phyloP scores from a whole-genome alignment of 129 eudicot genomes.

The Pseudognaphalium luteoalbum region DNA sequence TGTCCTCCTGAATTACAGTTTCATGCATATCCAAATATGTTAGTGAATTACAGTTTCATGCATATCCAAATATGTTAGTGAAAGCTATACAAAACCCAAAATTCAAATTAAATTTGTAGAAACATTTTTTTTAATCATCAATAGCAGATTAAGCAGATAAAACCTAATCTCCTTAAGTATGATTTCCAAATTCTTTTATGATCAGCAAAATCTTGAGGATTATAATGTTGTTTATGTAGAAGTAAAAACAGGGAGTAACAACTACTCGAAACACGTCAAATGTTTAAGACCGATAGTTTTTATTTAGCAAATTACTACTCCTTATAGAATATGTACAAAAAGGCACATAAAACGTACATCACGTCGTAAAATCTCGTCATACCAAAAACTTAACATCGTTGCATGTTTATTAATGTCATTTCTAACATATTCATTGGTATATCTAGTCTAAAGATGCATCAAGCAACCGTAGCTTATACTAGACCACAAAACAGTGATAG shows the following conservation, averaged over 20 bases:
- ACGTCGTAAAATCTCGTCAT: not conserved
- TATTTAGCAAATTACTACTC: not conserved
- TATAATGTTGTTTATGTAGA: not conserved
- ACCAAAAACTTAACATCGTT: not conserved
- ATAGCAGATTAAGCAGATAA: too few species aligned
- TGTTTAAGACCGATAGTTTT: not conserved
- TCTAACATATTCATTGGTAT: not conserved
- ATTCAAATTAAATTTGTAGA: too few species aligned
- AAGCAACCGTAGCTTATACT: not conserved
- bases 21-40: too few species aligned
- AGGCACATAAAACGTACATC: not conserved
- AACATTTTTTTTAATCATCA: not conserved
- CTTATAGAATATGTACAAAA: not conserved
- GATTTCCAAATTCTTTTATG: too few species aligned
- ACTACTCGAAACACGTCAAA: not conserved
- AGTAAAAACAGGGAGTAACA: not conserved
- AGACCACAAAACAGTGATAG: not conserved
- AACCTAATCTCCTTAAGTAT: too few species aligned
- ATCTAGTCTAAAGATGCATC: not conserved
- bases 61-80: too few species aligned
- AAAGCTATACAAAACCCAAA: too few species aligned
- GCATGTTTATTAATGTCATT: not conserved
- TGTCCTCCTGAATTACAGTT: too few species aligned
- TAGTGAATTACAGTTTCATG: too few species aligned
- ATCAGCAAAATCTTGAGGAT: too few species aligned